Percentiles rank a stretch among this genome's conserved stretches.
These are phyloP conservation scores for barrel medic (Medicago truncatula) DNA, from an alignment of 306 rosid species.

Conservation along the genomic window DNA sequence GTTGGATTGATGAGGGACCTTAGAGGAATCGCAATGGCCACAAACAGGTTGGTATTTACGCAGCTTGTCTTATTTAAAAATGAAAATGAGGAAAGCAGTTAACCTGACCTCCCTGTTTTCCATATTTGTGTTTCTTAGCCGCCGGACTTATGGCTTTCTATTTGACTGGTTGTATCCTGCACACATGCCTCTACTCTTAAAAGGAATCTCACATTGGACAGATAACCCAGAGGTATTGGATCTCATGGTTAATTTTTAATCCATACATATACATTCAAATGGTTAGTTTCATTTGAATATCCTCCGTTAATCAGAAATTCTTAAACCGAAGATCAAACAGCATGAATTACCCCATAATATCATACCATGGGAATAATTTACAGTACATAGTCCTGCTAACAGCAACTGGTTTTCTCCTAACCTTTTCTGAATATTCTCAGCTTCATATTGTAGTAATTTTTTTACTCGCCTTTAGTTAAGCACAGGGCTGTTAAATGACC, in stretches of 20 bases:
- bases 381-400: constrained; percentile 5
- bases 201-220: constrained; percentile 92
- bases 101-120: constrained; percentile 30
- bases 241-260: constrained; percentile 18
- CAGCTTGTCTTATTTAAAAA: constrained; percentile 34
- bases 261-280: constrained; percentile 7
- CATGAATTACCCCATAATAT: constrained; percentile 22
- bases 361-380: constrained; percentile 4
- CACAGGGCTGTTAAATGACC: too few relatives aligned
- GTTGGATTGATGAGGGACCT: constrained; percentile 98
- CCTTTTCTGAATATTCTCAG: constrained; percentile 21
- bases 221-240: constrained; percentile 93
- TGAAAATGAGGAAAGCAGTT: constrained; percentile 15
- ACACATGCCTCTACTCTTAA: constrained; percentile 85
- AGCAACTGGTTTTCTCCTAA: constrained; percentile 15
- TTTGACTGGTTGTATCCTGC: constrained; percentile 99
- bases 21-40: constrained; percentile 97
- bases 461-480: neutral
- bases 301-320: constrained; percentile 4
- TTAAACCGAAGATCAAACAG: neutral
- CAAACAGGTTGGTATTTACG: constrained; percentile 69
- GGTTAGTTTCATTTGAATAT: neutral
- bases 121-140: constrained; percentile 60
- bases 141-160: constrained; percentile 90
- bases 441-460: constrained; percentile 6